A percentile compares a stretch with the other conserved stretches of the same genome.
phyloP scores from a whole-genome alignment of 306 rosid genomes.

The Argentina anserina region DNA sequence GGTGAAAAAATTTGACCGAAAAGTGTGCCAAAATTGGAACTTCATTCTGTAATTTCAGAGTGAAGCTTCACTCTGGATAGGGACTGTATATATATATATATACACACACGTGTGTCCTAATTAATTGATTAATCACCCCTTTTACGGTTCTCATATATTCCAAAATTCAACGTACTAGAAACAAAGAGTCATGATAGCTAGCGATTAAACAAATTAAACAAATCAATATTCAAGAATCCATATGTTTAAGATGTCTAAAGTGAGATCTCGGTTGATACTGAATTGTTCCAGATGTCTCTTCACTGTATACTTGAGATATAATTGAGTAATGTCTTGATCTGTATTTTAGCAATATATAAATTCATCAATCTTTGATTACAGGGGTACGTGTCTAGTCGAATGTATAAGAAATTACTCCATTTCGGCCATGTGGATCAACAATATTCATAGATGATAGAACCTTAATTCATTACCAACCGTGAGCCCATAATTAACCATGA shows the following conservation, averaged over 20 bases:
- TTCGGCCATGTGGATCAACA: neutral
- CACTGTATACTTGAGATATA: neutral
- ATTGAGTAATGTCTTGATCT: neutral
- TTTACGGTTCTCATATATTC: neutral
- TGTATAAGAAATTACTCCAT: neutral
- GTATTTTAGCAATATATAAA: neutral
- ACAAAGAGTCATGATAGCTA: neutral
- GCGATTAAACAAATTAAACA: neutral
- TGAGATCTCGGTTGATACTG: constrained; percentile 1
- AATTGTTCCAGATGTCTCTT: neutral
- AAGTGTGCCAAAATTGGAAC: too few relatives aligned
- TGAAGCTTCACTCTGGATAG: too few relatives aligned
- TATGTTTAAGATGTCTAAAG: neutral
- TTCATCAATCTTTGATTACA: neutral
- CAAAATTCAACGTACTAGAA: neutral
- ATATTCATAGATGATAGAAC: neutral
- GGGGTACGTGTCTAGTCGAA: neutral
- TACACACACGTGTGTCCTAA: too few relatives aligned
- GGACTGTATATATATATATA: too few relatives aligned
- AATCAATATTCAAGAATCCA: neutral
- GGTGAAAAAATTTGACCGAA: too few relatives aligned
- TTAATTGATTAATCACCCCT: neutral
- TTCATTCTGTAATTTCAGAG: too few relatives aligned
- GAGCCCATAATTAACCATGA: too few relatives aligned
- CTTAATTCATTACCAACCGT: neutral